Base-by-base conservation (phyloP, 2,329 filamentous ascomycete species). In the Cladosporium halotolerans region DNA sequence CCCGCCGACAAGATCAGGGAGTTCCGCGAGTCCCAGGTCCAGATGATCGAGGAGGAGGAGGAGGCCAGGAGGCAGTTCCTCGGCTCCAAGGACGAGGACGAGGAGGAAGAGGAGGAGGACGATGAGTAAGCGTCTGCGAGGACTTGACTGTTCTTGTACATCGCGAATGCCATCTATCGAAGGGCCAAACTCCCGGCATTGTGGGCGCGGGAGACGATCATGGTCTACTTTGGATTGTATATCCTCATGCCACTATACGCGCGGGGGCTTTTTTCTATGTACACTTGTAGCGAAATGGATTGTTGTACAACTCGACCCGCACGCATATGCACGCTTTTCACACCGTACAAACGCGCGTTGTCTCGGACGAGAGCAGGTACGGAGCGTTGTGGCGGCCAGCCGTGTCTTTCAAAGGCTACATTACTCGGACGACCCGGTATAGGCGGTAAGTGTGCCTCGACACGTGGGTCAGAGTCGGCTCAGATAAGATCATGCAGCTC, bases 1-100 rank as follows among this genome's bases (percentile, higher is more conserved):
- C 73, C 76, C 4, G 72, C 72, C 11, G 75, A 79, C 57, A 69
- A 74, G 33, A 68, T 79, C 36, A 70, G 74, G 64, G 74, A 75
- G 39, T 70, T 84, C 57, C 71, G 79, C 50, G 63, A 64, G 7
- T 52, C 61, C 16, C 66, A 68, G 58, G 56, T 45, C 14, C 57
- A 63, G 45, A 55, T 61, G 46, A 47, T 62, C 14, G 59, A 63
- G 54, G 56, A 64, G 19, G 68, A 69, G 58, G 64, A 66, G 59
- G 61, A 62, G 53, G 63, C 60, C 38, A 66, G 60, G 55, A 65
- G 64, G 42, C 61, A 58, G 18, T 63, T 57, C 43, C 54, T 63
- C 42, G 63, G 59, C 2, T 53, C 55, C n/a, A 62, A 65, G 55
- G 63, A 62, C n/a, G 62, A 63, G 13, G 62, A 63, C 16, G 62